Base-by-base conservation (phyloP, 2,329 filamentous ascomycete species). In the Phyllosticta capitalensis region DNA sequence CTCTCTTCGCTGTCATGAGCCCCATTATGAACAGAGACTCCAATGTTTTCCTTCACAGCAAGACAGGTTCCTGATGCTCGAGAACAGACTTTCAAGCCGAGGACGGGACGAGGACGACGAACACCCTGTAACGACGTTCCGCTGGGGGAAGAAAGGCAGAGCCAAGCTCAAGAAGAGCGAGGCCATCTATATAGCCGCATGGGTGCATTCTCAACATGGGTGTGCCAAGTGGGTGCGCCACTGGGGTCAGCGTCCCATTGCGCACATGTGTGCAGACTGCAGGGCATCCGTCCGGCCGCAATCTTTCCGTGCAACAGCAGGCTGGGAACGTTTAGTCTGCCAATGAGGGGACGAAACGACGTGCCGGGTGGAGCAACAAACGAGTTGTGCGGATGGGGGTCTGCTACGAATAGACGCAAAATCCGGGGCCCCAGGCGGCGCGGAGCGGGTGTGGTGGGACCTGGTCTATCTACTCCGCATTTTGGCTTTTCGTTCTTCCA, bases 1-100 rank as follows among this genome's bases (percentile, higher is more conserved):
- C 67, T 64, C 72, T 70, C 63, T 71, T 75, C 12, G 63, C 59
- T 62, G 68, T 56, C 58, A 60, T 60, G 21, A 52, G 30, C 38
- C 50, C 58, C 58, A 60, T 60, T 30, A 9, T 54, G 54, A 55
- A 49, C n/a, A 22, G 26, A 24, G 26, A 28, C 20, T 51, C 24
- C 48, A 51, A 58, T 24, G 21, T 17, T 17, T 9, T 48, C 9
- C 57, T 28, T 33, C 57, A 33, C 48, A 4, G 14, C 50, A 2
- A 5, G 19, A 26, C 20, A 12, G 50, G 45, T 30, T 19, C 24
- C 24, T 33, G 22, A 17, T 21, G 20, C 48, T 52, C 20, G 19
- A 48, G 22, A 51, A 38, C 22, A 12, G 21, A 30, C 26, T 26
- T 30, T 24, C 3, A 24, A 17, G 48, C 9, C 22, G 14, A 48